Conservation (phyloP, 108 stramenopile genomes). For the Skeletonema tropicum region DNA sequence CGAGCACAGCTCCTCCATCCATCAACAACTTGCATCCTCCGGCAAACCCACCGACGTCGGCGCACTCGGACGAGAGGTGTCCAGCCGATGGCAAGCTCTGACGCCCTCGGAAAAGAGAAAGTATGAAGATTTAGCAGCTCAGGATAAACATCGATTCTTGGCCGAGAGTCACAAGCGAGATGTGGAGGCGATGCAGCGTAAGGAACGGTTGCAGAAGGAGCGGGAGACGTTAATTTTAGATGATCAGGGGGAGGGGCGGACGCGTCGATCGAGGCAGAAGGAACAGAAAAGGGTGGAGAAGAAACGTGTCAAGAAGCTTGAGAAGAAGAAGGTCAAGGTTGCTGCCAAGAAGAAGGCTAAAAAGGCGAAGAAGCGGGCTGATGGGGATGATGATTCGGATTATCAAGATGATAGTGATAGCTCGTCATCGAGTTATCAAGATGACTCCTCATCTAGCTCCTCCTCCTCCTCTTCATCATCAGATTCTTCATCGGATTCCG, state of each 20-base stretch:
- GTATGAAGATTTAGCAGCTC: constrained; percentile 64
- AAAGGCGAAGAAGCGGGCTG: constrained; percentile 51
- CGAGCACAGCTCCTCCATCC: constrained; percentile 59
- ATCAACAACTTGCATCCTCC: constrained; percentile 49
- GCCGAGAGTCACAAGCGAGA: constrained; percentile 81
- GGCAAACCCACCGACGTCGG: constrained; percentile 64
- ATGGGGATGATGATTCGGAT: constrained; percentile 52
- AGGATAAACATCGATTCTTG: constrained; percentile 61
- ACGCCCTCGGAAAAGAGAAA: constrained; percentile 31
- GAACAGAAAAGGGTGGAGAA: constrained; percentile 25
- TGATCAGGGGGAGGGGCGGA: constrained; percentile 53
- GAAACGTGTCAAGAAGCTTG: constrained; percentile 39
- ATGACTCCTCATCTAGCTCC: constrained; percentile 39
- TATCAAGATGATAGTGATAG: constrained; percentile 48
- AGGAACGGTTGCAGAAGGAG: constrained; percentile 54
- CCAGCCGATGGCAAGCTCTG: constrained; percentile 67
- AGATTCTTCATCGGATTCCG: constrained; percentile 41
- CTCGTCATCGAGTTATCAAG: constrained; percentile 26
- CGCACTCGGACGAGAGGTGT: constrained; percentile 57
- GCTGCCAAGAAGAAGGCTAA: constrained; percentile 22
- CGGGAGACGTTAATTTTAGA: constrained; percentile 61
- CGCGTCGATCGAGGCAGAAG: constrained; percentile 36
- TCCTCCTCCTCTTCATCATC: constrained; percentile 35
- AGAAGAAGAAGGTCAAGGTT: constrained; percentile 37
- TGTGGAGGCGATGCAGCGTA: constrained; percentile 65